Evolutionary conservation across 192 early-diverging fungal genomes (phyloP), one percentile per base, ranked within the genome.

Genomic region (Umbelopsis isabellina): DNA sequence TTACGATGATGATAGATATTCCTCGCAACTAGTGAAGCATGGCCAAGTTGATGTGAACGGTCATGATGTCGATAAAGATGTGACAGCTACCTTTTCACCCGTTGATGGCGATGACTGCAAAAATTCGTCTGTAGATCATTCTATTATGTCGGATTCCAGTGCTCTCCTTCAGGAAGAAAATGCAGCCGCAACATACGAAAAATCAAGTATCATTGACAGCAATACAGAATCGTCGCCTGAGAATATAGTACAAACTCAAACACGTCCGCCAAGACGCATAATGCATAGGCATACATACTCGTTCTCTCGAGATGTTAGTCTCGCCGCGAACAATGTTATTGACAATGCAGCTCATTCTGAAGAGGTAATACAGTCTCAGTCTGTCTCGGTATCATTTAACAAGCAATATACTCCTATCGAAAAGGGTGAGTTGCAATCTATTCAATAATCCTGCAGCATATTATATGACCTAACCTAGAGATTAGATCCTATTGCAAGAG

Each of bases 211-310:
- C 13, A 33, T 61, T 3, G 55, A 61, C 18, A 61, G 25, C 4
- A 61, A 61, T 61, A 11, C 33, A 7, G 55, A 61, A 33, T 10
- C 55, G 27, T n/a, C 55, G 2, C 55, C 55, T 0, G 55, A 61
- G 55, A 61, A 61, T 61, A 61, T 61, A 16, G 27, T 61, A 35
- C 55, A 61, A 35, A 5, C 25, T n/a, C 55, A 61, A 61, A 25
- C 55, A n/a, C 27, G 55, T 18, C 55, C 55, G 12, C 55, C 11
- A 16, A 61, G 27, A n/a, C 55, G 33, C 11, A 30, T 61, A 35
- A n/a, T 61, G 11, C 55, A 61, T 8, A 61, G 33, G 18, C 55
- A 61, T 61, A 61, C 55, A 10, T 61, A 61, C 13, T 61, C 55
- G 2, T 61, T 61, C 30, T 61, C 55, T 4, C 55, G 25, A 12